These are phyloP conservation scores for Phytophthora chlamydospora DNA, from an alignment of 352 stramenopile species.

Conservation along the genomic window DNA sequence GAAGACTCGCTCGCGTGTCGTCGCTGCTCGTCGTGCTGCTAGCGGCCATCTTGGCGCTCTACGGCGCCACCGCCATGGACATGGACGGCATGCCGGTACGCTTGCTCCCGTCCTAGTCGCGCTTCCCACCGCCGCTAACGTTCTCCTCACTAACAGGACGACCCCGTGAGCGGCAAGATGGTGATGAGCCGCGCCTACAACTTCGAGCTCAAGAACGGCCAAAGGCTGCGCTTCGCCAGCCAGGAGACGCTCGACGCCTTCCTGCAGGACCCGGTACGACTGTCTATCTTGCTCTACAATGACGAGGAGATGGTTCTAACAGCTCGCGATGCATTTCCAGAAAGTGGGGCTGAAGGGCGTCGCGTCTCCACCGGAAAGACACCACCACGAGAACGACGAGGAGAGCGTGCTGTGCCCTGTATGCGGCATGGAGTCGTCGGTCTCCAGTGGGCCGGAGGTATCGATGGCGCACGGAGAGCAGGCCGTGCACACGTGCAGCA, in stretches of 20 bases:
- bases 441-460: slow-evolving; percentile 52
- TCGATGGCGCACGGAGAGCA: slow-evolving; percentile 64
- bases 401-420: slow-evolving; percentile 59
- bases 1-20: neutral
- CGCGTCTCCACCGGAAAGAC: slow-evolving; percentile 23
- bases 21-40: slow-evolving; percentile 23
- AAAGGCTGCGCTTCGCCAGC: slow-evolving; percentile 64
- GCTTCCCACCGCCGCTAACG: neutral
- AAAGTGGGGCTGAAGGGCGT: slow-evolving; percentile 50
- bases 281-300: neutral
- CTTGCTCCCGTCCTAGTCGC: neutral
- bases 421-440: slow-evolving; percentile 72
- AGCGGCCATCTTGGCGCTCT: slow-evolving; percentile 7
- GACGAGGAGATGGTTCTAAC: neutral
- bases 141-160: slow-evolving; percentile 34
- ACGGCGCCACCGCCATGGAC: slow-evolving; percentile 22
- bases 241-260: slow-evolving; percentile 62
- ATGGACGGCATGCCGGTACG: slow-evolving; percentile 74
- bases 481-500: slow-evolving; percentile 69
- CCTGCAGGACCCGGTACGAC: slow-evolving; percentile 50
- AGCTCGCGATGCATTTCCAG: slow-evolving; percentile 22
- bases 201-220: slow-evolving; percentile 71
- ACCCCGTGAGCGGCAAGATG: slow-evolving; percentile 72
- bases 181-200: slow-evolving; percentile 65
- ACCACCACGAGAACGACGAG: slow-evolving; percentile 11